A percentile compares a stretch with the other conserved stretches of the same genome.
These are phyloP conservation scores for Pichia sp. DNA, from an alignment of 1,139 yeast species.

Conservation along the genomic window DNA sequence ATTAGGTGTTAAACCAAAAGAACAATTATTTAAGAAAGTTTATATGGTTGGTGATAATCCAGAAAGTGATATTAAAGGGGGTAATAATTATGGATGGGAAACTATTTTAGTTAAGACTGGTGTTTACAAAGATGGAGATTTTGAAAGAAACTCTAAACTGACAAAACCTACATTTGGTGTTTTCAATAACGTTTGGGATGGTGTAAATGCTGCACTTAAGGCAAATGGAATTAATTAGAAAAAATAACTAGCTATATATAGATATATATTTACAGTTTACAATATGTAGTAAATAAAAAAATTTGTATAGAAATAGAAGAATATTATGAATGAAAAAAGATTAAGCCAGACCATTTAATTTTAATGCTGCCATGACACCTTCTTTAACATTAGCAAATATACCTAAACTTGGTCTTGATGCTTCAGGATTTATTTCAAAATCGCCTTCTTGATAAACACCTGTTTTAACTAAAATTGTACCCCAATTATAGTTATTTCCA, in stretches of 20 bases:
- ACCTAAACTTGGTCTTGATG: conserved; percentile 44
- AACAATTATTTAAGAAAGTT: conserved; percentile 46
- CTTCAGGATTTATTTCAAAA: conserved; percentile 30
- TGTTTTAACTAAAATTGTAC: conserved; percentile 71
- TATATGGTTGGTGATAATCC: conserved; percentile 98
- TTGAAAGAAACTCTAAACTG: conserved; percentile 29
- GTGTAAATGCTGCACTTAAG: conserved; percentile 35
- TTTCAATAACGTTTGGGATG: conserved; percentile 43
- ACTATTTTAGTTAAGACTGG: conserved; percentile 82
- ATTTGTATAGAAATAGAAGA: neutral
- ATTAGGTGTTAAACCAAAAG: conserved; percentile 32
- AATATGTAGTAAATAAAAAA: neutral
- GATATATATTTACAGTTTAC: conserved; percentile 2
- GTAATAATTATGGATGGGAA: conserved; percentile 82
- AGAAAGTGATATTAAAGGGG: conserved; percentile 86
- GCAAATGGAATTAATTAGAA: conserved; percentile 17
- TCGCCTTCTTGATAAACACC: conserved; percentile 82
- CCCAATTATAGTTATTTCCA: conserved; percentile 85
- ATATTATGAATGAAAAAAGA: neutral
- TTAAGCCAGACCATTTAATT: conserved; percentile 23
- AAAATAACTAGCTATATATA: neutral
- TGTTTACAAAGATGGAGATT: conserved; percentile 70
- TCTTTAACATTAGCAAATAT: conserved; percentile 44
- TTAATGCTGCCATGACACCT: conserved; percentile 36
- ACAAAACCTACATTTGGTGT: conserved; percentile 46